Evolutionary conservation across 1,139 yeast species (phyloP).

Genomic region (Suhomyces wounanorum): DNA sequence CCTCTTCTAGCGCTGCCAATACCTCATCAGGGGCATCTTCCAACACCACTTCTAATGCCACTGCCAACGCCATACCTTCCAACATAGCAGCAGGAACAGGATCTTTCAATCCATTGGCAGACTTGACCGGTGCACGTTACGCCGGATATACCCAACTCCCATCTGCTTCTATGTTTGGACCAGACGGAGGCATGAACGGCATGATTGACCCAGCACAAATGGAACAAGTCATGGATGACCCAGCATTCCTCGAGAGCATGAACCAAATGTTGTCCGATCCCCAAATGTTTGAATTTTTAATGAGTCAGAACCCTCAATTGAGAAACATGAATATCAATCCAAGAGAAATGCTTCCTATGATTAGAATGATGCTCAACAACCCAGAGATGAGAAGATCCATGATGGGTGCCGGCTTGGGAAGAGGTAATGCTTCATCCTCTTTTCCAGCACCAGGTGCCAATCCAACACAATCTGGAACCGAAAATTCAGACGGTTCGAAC

Average conservation of each 20-base stretch:
- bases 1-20: constrained; percentile 17
- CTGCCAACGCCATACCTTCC: constrained; percentile 52
- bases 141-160: constrained; percentile 93
- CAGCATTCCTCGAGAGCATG: constrained; percentile 80
- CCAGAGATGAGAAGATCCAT: constrained; percentile 84
- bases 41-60: constrained; percentile 9
- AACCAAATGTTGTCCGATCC: constrained; percentile 76
- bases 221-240: constrained; percentile 73
- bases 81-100: constrained; percentile 88
- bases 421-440: constrained; percentile 20
- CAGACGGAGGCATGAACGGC: constrained; percentile 76
- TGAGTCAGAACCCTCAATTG: constrained; percentile 80
- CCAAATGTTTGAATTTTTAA: constrained; percentile 80
- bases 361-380: constrained; percentile 82
- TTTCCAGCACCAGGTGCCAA: constrained; percentile 64
- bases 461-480: constrained; percentile 34
- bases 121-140: constrained; percentile 90
- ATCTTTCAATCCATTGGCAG: constrained; percentile 87
- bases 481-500: constrained; percentile 12
- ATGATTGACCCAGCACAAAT: constrained; percentile 77
- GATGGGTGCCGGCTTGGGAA: constrained; percentile 58
- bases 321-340: constrained; percentile 89
- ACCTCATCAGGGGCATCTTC: constrained; percentile 16
- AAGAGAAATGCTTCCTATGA: constrained; percentile 78
- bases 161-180: constrained; percentile 86